phyloP scores from a whole-genome alignment of 164 flowering plant genomes.

The Litsea cubeba region DNA sequence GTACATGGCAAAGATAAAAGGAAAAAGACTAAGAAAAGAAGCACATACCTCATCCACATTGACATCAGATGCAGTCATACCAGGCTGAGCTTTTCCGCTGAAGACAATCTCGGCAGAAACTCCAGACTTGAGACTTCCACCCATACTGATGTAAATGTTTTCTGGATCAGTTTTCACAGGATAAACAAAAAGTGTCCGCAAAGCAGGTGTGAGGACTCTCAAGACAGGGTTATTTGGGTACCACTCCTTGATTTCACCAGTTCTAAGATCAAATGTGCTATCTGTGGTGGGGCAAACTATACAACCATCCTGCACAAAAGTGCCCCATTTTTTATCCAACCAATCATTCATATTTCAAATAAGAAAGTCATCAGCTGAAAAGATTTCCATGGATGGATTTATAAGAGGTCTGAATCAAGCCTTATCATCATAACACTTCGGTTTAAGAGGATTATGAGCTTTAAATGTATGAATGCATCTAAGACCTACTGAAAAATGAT shows the following conservation, averaged over 20 bases:
- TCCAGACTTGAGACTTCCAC: conserved; percentile 28
- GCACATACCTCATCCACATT: conserved; percentile 80
- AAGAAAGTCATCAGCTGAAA: background rate
- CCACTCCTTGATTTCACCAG: conserved; percentile 82
- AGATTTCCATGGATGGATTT: background rate
- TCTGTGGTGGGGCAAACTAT: conserved; percentile 92
- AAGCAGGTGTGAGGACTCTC: conserved; percentile 78
- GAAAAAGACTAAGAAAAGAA: background rate
- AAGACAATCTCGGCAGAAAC: conserved; percentile 84
- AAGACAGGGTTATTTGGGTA: conserved; percentile 91
- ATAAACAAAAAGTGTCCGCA: conserved; percentile 63
- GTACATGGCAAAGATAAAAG: conserved; percentile 27
- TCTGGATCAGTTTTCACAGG: conserved; percentile 78
- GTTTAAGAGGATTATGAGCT: too few species aligned
- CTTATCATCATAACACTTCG: too few species aligned
- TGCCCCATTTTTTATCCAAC: background rate
- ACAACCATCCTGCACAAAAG: conserved; percentile 68
- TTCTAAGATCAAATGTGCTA: conserved; percentile 82
- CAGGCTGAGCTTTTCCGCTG: conserved; percentile 93
- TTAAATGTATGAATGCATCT: too few species aligned
- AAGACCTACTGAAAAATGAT: too few species aligned
- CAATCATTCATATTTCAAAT: background rate
- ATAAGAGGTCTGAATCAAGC: background rate
- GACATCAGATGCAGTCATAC: conserved; percentile 77
- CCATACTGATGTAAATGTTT: conserved; percentile 71